phyloP scores from a whole-genome alignment of 768 basidiomycete species.

The Boletus tomentosulus region DNA sequence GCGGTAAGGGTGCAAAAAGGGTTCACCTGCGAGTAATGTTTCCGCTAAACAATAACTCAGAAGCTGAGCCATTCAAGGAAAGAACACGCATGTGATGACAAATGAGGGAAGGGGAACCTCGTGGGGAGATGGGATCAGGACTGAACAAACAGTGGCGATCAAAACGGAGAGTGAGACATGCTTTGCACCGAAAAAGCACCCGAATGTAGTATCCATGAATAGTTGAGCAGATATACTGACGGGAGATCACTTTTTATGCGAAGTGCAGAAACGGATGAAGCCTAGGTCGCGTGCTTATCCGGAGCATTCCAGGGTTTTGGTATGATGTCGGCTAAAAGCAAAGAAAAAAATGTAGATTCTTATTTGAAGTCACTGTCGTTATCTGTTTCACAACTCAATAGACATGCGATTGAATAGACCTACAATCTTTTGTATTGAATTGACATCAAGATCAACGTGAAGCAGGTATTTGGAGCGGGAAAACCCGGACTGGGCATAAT shows the following conservation, averaged over 20 bases:
- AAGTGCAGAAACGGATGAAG: neutral
- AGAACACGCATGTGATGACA: conserved; percentile 58
- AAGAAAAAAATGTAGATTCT: conserved; percentile 64
- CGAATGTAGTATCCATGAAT: conserved; percentile 69
- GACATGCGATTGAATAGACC: conserved; percentile 23
- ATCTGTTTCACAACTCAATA: conserved; percentile 6
- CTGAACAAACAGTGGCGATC: neutral
- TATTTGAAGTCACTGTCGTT: neutral
- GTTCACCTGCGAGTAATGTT: conserved; percentile 46
- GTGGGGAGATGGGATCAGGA: conserved; percentile 4
- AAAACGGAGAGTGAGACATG: conserved; percentile 31
- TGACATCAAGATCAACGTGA: conserved; percentile 52
- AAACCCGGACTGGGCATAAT: conserved; percentile 22
- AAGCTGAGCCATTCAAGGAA: conserved; percentile 54
- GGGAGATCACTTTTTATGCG: conserved; percentile 3
- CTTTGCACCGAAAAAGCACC: conserved; percentile 67
- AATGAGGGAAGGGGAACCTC: conserved; percentile 59
- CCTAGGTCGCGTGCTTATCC: conserved; percentile 36
- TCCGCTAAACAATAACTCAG: conserved; percentile 47
- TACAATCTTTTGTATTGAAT: conserved; percentile 55
- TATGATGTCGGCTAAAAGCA: conserved; percentile 61
- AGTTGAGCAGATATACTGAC: conserved; percentile 67
- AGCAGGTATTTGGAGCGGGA: conserved; percentile 62
- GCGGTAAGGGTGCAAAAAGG: neutral
- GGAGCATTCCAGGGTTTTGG: conserved; percentile 77